Evolutionary conservation across 805 yeast genomes (phyloP), one percentile per base, ranked within the genome.

Genomic region (Pichia nakasei): DNA sequence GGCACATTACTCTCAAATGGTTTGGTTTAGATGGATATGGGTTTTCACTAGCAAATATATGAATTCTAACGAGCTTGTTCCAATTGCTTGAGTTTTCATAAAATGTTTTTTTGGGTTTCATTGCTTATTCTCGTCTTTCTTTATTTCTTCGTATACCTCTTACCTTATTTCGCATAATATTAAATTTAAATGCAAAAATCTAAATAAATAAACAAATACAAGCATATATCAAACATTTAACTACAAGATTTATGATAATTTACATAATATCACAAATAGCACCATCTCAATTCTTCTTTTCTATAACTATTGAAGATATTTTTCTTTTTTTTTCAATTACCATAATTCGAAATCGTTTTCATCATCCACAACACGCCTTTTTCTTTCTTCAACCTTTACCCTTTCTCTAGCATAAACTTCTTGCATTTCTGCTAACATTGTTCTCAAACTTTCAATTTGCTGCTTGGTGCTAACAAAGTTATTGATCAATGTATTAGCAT

Each of bases 11-110:
- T 78, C 95, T 2, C 98, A 93, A 61, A 85, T 93, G 85, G 89
- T 83, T 9, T 91, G 97, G 97, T 93, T 82, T 61, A 72, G 98
- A 52, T 85, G 84, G 67, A 81, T 87, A 1, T 93, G 97, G 96
- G 68, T 93, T 57, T 46, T 75, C 6, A 62, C 80, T 15, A 82
- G 95, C 47, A 70, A 89, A 48, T 91, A 87, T 63, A 75, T 85
- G 69, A 78, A 80, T 36, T 74, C 75, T 41, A 89, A 91, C 61
- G 88, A 85, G 54, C 66, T 85, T 50, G 65, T 69, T 34, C 45
- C 35, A 44, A 37, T 46, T 33, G 43, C n/a, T 22, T 40, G 19
- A 33, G 5, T 9, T 19, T 20, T 26, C 18, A 9, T 29, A 3
- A 13, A 4, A 29, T 15, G 12, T 12, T 29, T 24, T 35, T 27